A percentile compares a stretch with the other conserved stretches of the same genome.
These are phyloP conservation scores for Amaranthus cruentus DNA, from an alignment of 148 eudicot species.

Conservation along the genomic window DNA sequence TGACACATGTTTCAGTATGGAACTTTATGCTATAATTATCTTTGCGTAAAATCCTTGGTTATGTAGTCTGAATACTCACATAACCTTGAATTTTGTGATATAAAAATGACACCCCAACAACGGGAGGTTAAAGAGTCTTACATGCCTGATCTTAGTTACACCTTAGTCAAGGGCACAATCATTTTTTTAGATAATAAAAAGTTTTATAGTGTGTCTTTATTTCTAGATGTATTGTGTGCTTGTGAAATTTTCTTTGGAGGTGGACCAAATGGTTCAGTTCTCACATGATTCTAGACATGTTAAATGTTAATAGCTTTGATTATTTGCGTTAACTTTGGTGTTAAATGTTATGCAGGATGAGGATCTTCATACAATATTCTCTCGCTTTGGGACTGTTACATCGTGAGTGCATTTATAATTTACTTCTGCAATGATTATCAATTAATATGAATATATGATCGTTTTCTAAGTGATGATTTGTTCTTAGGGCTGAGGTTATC, in stretches of 20 bases:
- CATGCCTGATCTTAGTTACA: too few species aligned
- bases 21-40: not conserved
- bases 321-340: not conserved
- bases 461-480: constrained; percentile 14
- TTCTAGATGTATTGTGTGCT: too few species aligned
- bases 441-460: not conserved
- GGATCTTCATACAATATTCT: constrained; percentile 85
- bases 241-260: too few species aligned
- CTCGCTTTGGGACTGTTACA: constrained; percentile 86
- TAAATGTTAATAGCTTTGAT: not conserved
- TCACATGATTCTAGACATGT: not conserved
- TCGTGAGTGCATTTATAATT: constrained; percentile 53
- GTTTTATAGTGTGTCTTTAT: too few species aligned
- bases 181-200: too few species aligned
- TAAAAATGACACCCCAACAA: not conserved
- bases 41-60: not conserved
- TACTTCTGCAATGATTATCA: not conserved
- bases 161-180: too few species aligned
- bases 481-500: constrained; percentile 78
- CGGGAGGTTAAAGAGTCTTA: not conserved
- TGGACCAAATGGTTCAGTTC: not conserved
- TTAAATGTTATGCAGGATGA: constrained; percentile 60
- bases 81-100: not conserved
- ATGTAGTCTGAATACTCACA: not conserved
- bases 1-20: not conserved